These are phyloP conservation scores for Leucoagaricus sp. DNA, from an alignment of 1,284 basidiomycete species.

Conservation along the genomic window DNA sequence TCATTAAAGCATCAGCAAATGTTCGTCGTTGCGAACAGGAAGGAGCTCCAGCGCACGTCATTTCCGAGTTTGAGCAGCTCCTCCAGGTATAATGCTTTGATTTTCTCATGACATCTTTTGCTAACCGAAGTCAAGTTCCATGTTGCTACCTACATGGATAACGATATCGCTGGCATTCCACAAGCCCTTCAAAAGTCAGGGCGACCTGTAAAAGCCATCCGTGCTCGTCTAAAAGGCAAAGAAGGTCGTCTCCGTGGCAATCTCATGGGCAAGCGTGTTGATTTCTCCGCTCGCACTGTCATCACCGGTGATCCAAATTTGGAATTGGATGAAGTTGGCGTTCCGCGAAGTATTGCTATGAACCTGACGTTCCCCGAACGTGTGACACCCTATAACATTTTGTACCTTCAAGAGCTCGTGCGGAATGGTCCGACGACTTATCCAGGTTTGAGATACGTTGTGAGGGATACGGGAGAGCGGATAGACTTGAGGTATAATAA, in stretches of 20 bases:
- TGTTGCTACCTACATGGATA: constrained; percentile 99
- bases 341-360: constrained; percentile 97
- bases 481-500: constrained; percentile 98
- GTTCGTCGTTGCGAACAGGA: constrained; percentile 95
- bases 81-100: constrained; percentile 66
- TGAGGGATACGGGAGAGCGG: constrained; percentile 97
- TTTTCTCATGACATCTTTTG: constrained; percentile 1
- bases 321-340: constrained; percentile 96
- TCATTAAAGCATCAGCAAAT: constrained; percentile 94
- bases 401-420: constrained; percentile 94
- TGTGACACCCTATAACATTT: constrained; percentile 98
- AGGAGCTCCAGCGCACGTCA: constrained; percentile 95
- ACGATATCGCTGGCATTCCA: constrained; percentile 97
- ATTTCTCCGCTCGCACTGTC: constrained; percentile 98
- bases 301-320: constrained; percentile 99
- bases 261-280: constrained; percentile 99
- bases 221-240: constrained; percentile 97
- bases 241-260: constrained; percentile 98
- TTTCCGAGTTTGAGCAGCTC: constrained; percentile 95
- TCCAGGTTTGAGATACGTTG: constrained; percentile 96
- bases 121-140: constrained; percentile 68
- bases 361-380: constrained; percentile 98
- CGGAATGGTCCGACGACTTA: constrained; percentile 95
- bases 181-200: constrained; percentile 98
- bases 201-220: constrained; percentile 97